These are phyloP conservation scores for Taxawa tesnikishii DNA, from an alignment of 2,329 filamentous ascomycete species.

Conservation along the genomic window DNA sequence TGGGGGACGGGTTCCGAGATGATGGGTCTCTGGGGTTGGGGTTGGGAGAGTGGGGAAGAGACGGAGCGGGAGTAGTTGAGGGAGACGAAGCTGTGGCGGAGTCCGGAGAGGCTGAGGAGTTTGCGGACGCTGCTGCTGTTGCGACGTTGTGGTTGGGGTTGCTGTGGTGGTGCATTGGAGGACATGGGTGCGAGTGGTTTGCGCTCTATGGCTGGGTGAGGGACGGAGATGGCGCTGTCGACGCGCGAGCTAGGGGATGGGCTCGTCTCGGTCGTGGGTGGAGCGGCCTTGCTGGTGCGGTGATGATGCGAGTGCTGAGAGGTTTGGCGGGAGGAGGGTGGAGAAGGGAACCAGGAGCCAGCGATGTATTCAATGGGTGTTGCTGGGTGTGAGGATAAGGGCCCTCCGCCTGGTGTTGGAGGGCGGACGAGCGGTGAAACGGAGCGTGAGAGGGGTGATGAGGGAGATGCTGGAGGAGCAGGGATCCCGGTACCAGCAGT, in stretches of 20 bases:
- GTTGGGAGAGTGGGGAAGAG: background rate
- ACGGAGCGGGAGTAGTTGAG: background rate
- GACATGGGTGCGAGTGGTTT: too few relatives aligned
- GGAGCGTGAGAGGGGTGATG: background rate
- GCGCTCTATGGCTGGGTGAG: too few relatives aligned
- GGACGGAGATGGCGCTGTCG: too few relatives aligned
- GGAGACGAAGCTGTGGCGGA: background rate
- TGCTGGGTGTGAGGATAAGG: slow-evolving; percentile 21
- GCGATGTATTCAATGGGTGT: slow-evolving; percentile 12
- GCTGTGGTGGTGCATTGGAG: too few relatives aligned
- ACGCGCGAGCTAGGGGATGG: too few relatives aligned
- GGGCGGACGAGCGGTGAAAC: slow-evolving; percentile 10
- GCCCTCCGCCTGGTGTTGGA: slow-evolving; percentile 19
- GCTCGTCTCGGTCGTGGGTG: too few relatives aligned
- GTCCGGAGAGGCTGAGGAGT: background rate
- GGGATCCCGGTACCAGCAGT: too few relatives aligned
- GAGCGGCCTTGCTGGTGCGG: too few relatives aligned
- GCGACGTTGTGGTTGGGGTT: too few relatives aligned
- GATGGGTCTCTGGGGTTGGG: background rate
- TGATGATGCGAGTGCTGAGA: too few relatives aligned
- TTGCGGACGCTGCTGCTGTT: background rate
- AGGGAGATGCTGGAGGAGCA: too few relatives aligned
- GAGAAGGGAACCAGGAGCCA: background rate
- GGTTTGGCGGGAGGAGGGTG: too few relatives aligned
- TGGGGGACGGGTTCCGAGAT: background rate